Base-by-base conservation (phyloP, 768 basidiomycete species). In the Suillus luteus region DNA sequence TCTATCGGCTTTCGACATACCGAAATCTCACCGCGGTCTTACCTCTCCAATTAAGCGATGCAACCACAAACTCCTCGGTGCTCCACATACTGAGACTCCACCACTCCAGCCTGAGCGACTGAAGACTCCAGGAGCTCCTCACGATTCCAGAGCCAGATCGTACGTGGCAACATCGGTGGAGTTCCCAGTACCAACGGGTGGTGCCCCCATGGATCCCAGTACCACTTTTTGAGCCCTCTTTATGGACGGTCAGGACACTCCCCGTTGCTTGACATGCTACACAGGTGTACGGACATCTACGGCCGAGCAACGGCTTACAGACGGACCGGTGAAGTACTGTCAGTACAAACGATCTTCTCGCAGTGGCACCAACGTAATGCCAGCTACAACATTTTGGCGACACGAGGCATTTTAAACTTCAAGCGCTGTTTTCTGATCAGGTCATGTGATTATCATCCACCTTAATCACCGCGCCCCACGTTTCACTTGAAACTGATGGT, bases 401-500 rank as follows among this genome's bases (percentile, higher is more conserved):
- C 55, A 10, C 15, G 8, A 55, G 9, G 38, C 7, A 37, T 11
- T 37, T 8, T 12, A 48, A 48, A 11, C 44, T 48, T 48, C 22
- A 48, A 24, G 46, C 22, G 4, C n/a, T n/a, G n/a, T n/a, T n/a
- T n/a, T n/a, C n/a, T 5, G 3, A 48, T 7, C 5, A 7, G 19
- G 19, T 27, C 24, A 17, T 27, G 15, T 31, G 24, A 49, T 51
- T 31, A 33, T 33, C 31, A 31, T 52, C 51, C 5, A 19, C 31
- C 17, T 52, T 54, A n/a, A 70, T 65, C 69, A 58, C 71, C 64
- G 65, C 51, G 31, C 35, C 12, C 59, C 51, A 40, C 27, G 38
- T 54, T 35, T 35, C 31, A 54, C 19, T 31, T 19, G 14, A 15
- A 33, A 19, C 17, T 5, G n/a, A n/a, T 11, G 51, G 19, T 48